These are phyloP conservation scores for Fusarium sp. DNA, from an alignment of 2,329 filamentous ascomycete species.

Conservation along the genomic window DNA sequence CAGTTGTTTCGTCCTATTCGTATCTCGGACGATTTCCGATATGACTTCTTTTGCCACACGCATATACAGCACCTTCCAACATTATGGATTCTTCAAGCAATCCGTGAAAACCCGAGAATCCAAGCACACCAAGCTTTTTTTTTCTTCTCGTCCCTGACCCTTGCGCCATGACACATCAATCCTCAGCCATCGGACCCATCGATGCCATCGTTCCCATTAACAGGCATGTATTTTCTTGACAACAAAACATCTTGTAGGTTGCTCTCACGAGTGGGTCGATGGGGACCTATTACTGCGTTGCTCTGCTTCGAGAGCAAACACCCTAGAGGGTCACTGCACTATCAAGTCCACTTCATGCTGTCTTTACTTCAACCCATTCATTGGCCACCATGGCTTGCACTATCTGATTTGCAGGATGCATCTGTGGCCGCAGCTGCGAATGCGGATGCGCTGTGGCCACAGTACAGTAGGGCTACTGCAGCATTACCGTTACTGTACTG, in stretches of 20 bases:
- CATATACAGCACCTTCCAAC: conserved; percentile 4
- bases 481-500: conserved; percentile 11
- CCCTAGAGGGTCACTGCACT: conserved; percentile 30
- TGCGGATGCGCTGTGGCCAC: conserved; percentile 22
- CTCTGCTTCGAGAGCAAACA: conserved; percentile 31
- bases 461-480: conserved; percentile 20
- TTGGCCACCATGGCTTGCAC: conserved; percentile 32
- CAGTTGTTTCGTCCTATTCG: conserved; percentile 17
- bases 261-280: conserved; percentile 7
- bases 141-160: conserved; percentile 11
- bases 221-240: conserved; percentile 17
- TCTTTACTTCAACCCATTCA: conserved; percentile 34
- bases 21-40: conserved; percentile 42
- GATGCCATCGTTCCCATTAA: conserved; percentile 1
- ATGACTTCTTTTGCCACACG: conserved; percentile 29
- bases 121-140: conserved; percentile 5
- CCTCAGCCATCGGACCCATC: conserved; percentile 32
- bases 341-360: conserved; percentile 23
- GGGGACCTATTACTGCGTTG: neutral
- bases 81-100: neutral
- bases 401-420: conserved; percentile 26
- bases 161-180: conserved; percentile 31
- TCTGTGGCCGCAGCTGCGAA: conserved; percentile 2
- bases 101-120: conserved; percentile 26
- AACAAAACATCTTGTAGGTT: neutral